Evolutionary conservation across 257 asterid species (phyloP), one percentile per base, ranked within the genome.

Genomic region (Nyctanthes arbortristis): DNA sequence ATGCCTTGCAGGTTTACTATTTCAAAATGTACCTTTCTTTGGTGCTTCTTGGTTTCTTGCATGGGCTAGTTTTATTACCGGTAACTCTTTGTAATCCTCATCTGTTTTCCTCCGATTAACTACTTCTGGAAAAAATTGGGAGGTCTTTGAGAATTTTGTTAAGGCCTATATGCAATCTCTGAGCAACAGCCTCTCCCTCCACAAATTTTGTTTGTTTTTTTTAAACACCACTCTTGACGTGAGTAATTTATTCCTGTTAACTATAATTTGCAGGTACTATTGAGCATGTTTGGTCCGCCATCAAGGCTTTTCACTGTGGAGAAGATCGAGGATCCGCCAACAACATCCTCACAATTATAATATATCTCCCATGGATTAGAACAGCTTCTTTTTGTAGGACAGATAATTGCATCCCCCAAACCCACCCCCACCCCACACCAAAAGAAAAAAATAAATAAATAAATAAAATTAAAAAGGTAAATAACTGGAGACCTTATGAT

Each of bases 211-310:
- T 20, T 7, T 40, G 13, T 40, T 40, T 20, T 40, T 40, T n/a
- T n/a, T n/a, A n/a, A 40, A 39, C 7, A 11, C 5, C 1, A 39
- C 14, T 39, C 18, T 39, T 39, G 18, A 14, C 47, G 4, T 11
- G 47, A 11, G 5, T 16, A 39, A 12, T n/a, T 43, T 12, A 9
- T 13, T 14, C 14, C 24, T 14, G 14, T 7, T 8, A 43, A 43
- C 54, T 43, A 14, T 24, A 43, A 65, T 32, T 58, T 63, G 81
- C 85, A 93, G 96, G 99, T 93, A 30, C 66, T 91, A 33, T 69
- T 89, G 77, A 93, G 99, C 89, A 76, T 93, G 85, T 89, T 91
- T 56, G 99, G 99, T 61, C 99, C 99, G 22, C 99, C 97, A 8
- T 91, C 97, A 14, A 86, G 94, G 77, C 89, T 91, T 20, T 87